Conservation (phyloP, 202 grass and related monocot genomes). For the Carex arenaria region DNA sequence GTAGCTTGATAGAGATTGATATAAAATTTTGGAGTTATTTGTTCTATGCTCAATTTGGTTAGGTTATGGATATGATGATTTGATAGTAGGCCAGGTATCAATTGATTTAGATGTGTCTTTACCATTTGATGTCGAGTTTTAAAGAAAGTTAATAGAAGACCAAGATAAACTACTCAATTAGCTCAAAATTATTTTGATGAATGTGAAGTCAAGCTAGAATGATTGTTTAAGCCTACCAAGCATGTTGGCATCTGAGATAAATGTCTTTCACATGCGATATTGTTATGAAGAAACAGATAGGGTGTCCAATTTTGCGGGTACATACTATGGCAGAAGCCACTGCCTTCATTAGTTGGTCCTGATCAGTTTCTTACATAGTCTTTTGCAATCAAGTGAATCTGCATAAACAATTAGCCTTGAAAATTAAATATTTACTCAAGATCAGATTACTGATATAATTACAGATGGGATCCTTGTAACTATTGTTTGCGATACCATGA, state of each 20-base stretch:
- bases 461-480: neutral
- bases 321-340: neutral
- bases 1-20: neutral
- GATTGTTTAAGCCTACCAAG: neutral
- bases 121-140: neutral
- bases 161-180: neutral
- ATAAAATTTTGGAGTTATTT: slow-evolving; percentile 9
- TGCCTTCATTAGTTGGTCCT: neutral
- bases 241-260: neutral
- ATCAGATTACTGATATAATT: neutral
- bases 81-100: neutral
- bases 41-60: neutral
- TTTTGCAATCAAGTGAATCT: neutral
- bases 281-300: neutral
- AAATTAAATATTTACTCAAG: neutral
- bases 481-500: neutral
- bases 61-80: neutral
- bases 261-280: neutral
- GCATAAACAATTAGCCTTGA: neutral
- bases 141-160: neutral
- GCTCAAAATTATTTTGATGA: neutral
- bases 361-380: neutral
- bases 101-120: no score
- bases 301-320: neutral
- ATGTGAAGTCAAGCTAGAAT: neutral